Percentiles rank a stretch among this genome's conserved stretches.
These are phyloP conservation scores for Echium plantagineum DNA, from an alignment of 257 asterid species.

Conservation along the genomic window DNA sequence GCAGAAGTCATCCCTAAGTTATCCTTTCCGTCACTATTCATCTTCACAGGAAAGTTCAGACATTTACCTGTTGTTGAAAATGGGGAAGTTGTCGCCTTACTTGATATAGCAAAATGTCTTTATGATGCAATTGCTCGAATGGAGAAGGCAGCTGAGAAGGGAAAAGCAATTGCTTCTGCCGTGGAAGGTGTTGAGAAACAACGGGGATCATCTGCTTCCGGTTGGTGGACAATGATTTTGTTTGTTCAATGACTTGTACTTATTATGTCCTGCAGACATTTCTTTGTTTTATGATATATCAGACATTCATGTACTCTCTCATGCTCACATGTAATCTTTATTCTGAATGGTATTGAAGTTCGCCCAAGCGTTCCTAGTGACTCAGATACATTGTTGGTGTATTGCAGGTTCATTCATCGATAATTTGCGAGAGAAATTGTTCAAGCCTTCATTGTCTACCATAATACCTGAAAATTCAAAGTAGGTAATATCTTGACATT, in stretches of 20 bases:
- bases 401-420: slow-evolving; percentile 70
- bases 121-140: slow-evolving; percentile 96
- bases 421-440: slow-evolving; percentile 80
- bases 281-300: background rate
- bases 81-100: slow-evolving; percentile 93
- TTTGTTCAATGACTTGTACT: background rate
- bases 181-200: slow-evolving; percentile 98
- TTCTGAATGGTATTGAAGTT: background rate
- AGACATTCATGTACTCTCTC: background rate
- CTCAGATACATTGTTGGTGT: slow-evolving; percentile 5
- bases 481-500: slow-evolving; percentile 76
- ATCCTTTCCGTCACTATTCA: slow-evolving; percentile 6
- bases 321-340: background rate
- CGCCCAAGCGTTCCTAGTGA: background rate
- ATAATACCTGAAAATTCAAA: slow-evolving; percentile 87
- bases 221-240: slow-evolving; percentile 30
- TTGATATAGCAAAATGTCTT: slow-evolving; percentile 90
- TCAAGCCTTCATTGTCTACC: slow-evolving; percentile 79
- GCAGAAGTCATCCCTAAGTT: background rate
- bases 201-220: slow-evolving; percentile 84
- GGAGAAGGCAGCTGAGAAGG: slow-evolving; percentile 99
- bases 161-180: slow-evolving; percentile 96
- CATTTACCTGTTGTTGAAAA: slow-evolving; percentile 94
- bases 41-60: slow-evolving; percentile 75
- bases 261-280: background rate